Evolutionary conservation across 2,329 filamentous ascomycete genomes (phyloP).

Genomic region (Arthrinium phaeospermum): DNA sequence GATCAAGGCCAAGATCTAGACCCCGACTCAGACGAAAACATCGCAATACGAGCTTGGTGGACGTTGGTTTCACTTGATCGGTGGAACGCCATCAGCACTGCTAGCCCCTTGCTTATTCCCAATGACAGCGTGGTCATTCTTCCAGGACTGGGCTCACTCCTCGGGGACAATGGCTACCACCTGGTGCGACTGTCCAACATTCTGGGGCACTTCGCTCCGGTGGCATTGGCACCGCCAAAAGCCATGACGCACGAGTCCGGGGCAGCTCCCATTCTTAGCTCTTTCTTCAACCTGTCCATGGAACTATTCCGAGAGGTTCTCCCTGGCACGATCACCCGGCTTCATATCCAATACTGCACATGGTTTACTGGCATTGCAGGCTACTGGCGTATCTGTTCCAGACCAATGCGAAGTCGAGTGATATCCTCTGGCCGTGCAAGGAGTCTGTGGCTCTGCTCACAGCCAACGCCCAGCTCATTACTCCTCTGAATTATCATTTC

Average conservation of each 20-base stretch:
- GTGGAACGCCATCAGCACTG: constrained; percentile 74
- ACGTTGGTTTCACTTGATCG: constrained; percentile 73
- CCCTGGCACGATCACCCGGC: constrained; percentile 59
- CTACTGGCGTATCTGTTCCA: constrained; percentile 67
- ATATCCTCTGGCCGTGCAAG: constrained; percentile 65
- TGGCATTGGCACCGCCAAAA: constrained; percentile 49
- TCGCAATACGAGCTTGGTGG: constrained; percentile 74
- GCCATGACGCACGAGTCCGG: constrained; percentile 48
- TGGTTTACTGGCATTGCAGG: constrained; percentile 74
- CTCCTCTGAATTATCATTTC: constrained; percentile 72
- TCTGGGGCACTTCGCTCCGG: constrained; percentile 59
- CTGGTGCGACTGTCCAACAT: constrained; percentile 67
- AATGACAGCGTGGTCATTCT: constrained; percentile 66
- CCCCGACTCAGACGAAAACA: constrained; percentile 64
- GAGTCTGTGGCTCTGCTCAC: constrained; percentile 65
- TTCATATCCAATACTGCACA: constrained; percentile 62
- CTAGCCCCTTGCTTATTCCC: constrained; percentile 66
- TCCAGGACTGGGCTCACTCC: constrained; percentile 61
- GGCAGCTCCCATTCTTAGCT: constrained; percentile 50
- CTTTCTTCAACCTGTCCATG: constrained; percentile 60
- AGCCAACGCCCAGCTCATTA: constrained; percentile 58
- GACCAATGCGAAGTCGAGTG: constrained; percentile 58
- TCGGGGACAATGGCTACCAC: constrained; percentile 69
- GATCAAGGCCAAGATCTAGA: constrained; percentile 53
- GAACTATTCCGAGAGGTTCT: constrained; percentile 72